Conservation (phyloP, 2,329 filamentous ascomycete species). For the Karstenula rhodostoma region DNA sequence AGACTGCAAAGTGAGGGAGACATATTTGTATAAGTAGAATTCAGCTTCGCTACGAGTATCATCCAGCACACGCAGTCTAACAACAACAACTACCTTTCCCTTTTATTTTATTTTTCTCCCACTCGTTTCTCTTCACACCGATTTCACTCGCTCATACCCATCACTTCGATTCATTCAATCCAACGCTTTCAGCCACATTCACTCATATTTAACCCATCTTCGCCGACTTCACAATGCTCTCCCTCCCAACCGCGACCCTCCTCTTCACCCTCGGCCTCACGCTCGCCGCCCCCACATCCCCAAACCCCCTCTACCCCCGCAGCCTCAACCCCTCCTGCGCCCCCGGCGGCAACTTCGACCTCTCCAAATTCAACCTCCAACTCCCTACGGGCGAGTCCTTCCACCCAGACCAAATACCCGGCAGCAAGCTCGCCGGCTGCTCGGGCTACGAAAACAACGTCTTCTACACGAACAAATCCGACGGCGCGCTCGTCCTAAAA, state of each 20-base stretch:
- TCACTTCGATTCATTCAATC: not conserved
- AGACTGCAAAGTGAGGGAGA: not conserved
- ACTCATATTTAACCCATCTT: no score
- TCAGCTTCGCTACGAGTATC: not conserved
- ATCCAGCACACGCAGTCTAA: not conserved
- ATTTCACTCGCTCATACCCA: constrained; percentile 1
- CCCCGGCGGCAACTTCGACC: constrained; percentile 31
- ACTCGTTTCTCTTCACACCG: not conserved
- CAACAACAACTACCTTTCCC: not conserved
- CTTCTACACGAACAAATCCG: constrained; percentile 48
- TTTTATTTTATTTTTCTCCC: not conserved
- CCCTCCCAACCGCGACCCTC: constrained; percentile 14
- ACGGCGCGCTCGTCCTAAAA: constrained; percentile 51
- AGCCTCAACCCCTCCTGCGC: constrained; percentile 23
- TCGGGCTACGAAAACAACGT: constrained; percentile 44
- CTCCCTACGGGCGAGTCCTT: constrained; percentile 47
- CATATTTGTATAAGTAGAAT: not conserved
- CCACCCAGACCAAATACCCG: constrained; percentile 39
- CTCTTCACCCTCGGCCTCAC: constrained; percentile 18
- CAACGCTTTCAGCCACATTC: not conserved
- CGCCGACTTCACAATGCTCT: constrained; percentile 12
- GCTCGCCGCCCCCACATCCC: constrained; percentile 18
- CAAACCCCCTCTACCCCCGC: constrained; percentile 17
- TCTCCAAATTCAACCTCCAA: constrained; percentile 46
- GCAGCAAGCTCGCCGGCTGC: constrained; percentile 47